Conservation (phyloP, 805 yeast species). For the Candida fluviatilis region DNA sequence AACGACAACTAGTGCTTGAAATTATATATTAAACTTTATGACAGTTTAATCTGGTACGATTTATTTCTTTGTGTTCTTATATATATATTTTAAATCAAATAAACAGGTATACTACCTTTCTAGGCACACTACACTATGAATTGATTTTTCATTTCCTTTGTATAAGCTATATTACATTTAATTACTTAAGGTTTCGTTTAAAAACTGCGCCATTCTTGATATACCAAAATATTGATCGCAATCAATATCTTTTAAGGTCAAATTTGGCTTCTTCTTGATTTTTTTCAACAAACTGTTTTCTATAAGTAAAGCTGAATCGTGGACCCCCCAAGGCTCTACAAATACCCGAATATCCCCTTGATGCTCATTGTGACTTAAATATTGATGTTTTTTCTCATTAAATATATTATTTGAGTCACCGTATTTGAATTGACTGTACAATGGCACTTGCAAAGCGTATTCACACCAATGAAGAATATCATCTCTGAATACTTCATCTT, state of each 20-base stretch:
- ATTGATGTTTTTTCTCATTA: conserved; percentile 15
- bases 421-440: conserved; percentile 19
- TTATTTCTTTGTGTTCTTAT: not conserved
- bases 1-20: conserved; percentile 8
- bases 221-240: conserved; percentile 14
- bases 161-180: too few relatives aligned
- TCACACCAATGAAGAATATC: conserved; percentile 19
- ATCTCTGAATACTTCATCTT: conserved; percentile 38
- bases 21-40: not conserved
- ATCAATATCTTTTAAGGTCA: not conserved
- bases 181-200: conserved; percentile 15
- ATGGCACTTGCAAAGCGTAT: conserved; percentile 24
- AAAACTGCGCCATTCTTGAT: conserved; percentile 15
- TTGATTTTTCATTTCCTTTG: too few relatives aligned
- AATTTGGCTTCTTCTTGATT: not conserved
- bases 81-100: not conserved
- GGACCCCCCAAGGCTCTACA: conserved; percentile 32
- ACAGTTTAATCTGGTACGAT: not conserved
- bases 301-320: conserved; percentile 22
- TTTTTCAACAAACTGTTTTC: conserved; percentile 13
- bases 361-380: conserved; percentile 10
- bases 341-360: conserved; percentile 19
- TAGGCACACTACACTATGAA: too few relatives aligned
- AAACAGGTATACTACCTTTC: not conserved
- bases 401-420: conserved; percentile 19